Base-by-base conservation (phyloP, 306 rosid genomes). In the Sicyos edulis region DNA sequence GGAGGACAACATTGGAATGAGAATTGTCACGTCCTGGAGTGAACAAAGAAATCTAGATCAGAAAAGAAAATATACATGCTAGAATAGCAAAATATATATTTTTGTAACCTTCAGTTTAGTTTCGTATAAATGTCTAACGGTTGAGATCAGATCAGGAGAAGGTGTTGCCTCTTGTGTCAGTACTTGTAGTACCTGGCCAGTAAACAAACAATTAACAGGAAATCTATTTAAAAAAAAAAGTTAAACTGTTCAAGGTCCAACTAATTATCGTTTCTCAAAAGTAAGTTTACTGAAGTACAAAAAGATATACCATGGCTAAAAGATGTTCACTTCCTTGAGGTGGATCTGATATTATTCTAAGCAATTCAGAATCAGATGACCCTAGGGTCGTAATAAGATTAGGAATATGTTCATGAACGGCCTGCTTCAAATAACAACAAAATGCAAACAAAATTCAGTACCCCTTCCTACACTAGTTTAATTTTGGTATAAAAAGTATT, bases 261-360 rank as follows among this genome's bases (percentile, higher is more conserved):
- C 15, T 8, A 15, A 37, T 22, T 5, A 8, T 20, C 10, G 20
- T 26, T 24, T 42, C 10, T 12, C 54, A 47, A 22, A 13, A 13
- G 14, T n/a, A 49, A 21, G 72, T 68, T 68, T 12, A 11, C 12
- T 22, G 11, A 15, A 45, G 14, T 49, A 68, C 45, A 47, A 61
- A 37, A 21, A 47, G 72, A 80, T 80, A 72, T 82, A 93, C 99
- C 97, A 88, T 77, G 21, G 85, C 85, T 78, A 93, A 81, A 73
- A 93, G 99, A 82, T 83, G 87, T 85, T 93, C 99, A 83, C 99
- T 91, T 81, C 96, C 97, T 86, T 86, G 87, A 15, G 99, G 99
- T n/a, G 99, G 99, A 86, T 93, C 91, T 42, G 99, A 89, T 76
- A 93, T 82, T 80, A 93, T 86, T 44, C 73, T 83, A 34, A 93